Conservation (phyloP, 768 basidiomycete genomes). For the Xerocomellus intermedius region DNA sequence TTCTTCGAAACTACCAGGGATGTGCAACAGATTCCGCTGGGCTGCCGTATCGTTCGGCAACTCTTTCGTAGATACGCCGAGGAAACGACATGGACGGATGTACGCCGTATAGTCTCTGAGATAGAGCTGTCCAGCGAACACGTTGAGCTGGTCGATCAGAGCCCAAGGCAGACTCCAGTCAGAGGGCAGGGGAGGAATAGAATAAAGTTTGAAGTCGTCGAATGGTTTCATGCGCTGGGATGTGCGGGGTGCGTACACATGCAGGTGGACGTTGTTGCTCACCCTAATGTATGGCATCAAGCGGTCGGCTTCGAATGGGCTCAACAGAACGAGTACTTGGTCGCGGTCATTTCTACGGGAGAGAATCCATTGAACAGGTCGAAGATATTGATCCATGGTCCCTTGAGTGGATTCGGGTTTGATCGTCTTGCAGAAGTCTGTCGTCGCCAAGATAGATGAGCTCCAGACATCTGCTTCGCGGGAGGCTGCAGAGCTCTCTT, state of each 20-base stretch:
- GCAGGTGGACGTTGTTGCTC: constrained; percentile 35
- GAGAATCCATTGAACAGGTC: constrained; percentile 3
- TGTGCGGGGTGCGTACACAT: constrained; percentile 40
- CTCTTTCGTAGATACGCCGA: constrained; percentile 16
- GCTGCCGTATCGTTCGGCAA: neutral
- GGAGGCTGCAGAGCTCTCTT: neutral
- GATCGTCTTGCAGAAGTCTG: constrained; percentile 11
- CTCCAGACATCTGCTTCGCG: constrained; percentile 22
- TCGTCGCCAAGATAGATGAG: constrained; percentile 5
- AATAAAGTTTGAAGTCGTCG: constrained; percentile 29
- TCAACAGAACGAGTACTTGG: neutral
- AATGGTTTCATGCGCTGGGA: constrained; percentile 33
- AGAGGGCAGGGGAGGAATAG: constrained; percentile 2
- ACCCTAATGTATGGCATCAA: constrained; percentile 37
- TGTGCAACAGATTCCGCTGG: neutral
- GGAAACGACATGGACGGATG: constrained; percentile 19
- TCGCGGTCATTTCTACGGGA: neutral
- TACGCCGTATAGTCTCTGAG: constrained; percentile 23
- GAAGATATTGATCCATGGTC: constrained; percentile 11
- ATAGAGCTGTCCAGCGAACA: constrained; percentile 5
- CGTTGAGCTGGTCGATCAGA: constrained; percentile 6
- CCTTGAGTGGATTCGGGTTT: neutral
- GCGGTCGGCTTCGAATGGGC: constrained; percentile 36
- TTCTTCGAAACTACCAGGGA: constrained; percentile 2
- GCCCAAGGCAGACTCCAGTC: neutral